Evolutionary conservation across 2,329 filamentous ascomycete species (phyloP).

Genomic region (Cylindrodendrum hubeiense): DNA sequence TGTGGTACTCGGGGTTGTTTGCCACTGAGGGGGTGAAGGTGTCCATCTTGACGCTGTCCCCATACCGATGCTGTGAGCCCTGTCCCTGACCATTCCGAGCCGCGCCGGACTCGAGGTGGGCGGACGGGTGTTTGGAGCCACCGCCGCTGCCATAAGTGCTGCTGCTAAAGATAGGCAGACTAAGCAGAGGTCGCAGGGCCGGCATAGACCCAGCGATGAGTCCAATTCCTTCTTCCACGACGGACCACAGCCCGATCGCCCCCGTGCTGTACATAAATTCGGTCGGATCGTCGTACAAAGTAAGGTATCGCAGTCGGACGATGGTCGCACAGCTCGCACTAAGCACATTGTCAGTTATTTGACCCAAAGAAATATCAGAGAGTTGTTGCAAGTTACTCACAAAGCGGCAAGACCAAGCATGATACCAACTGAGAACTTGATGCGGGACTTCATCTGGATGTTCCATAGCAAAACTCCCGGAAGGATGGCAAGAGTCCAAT

Average conservation of each 20-base stretch:
- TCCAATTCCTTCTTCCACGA: conserved; percentile 39
- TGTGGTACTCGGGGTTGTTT: conserved; percentile 6
- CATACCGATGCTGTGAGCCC: background rate
- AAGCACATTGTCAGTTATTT: background rate
- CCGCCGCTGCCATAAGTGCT: conserved; percentile 26
- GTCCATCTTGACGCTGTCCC: conserved; percentile 15
- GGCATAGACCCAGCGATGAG: conserved; percentile 42
- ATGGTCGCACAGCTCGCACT: conserved; percentile 41
- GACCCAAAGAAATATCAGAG: background rate
- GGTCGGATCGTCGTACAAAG: conserved; percentile 33
- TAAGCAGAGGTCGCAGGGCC: conserved; percentile 35
- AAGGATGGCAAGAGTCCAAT: conserved; percentile 42
- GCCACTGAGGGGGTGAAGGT: conserved; percentile 1
- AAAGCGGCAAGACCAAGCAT: conserved; percentile 39
- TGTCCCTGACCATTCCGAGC: background rate
- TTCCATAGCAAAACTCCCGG: conserved; percentile 43
- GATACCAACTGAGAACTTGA: conserved; percentile 37
- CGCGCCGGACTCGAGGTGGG: conserved; percentile 4
- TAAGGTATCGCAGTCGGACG: conserved; percentile 37
- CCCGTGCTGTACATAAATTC: conserved; percentile 41
- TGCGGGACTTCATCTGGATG: conserved; percentile 40
- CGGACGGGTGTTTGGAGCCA: conserved; percentile 14
- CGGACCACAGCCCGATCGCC: conserved; percentile 40
- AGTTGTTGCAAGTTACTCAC: conserved; percentile 24
- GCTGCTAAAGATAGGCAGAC: conserved; percentile 27